A percentile compares a stretch with the other conserved stretches of the same genome.
phyloP scores from a whole-genome alignment of 768 basidiomycete species.

The Termitomyces sp. region DNA sequence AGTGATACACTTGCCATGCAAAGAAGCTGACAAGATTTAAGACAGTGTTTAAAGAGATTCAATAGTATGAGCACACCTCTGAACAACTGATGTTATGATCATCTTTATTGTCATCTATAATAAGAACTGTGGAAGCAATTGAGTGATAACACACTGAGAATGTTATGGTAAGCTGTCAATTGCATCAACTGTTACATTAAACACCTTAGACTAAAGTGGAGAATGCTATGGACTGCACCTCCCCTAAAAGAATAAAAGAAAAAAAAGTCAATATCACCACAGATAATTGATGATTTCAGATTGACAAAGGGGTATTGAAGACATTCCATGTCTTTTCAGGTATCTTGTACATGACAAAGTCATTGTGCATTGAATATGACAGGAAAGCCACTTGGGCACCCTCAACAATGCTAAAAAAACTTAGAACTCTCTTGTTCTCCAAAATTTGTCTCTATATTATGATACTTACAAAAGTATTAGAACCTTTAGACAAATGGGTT shows the following conservation, averaged over 20 bases:
- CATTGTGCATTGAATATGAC: neutral
- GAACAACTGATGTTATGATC: neutral
- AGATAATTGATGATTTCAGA: neutral
- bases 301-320: neutral
- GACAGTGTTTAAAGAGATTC: neutral
- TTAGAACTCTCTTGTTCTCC: neutral
- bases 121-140: neutral
- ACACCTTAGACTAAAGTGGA: neutral
- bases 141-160: neutral
- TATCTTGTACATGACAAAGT: neutral
- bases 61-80: neutral
- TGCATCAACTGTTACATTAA: neutral
- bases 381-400: neutral
- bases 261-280: neutral
- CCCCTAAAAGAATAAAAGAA: neutral
- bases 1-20: neutral
- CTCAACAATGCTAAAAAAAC: neutral
- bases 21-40: neutral
- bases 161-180: neutral
- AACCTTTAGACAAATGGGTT: neutral
- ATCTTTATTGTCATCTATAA: neutral
- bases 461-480: neutral
- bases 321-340: neutral
- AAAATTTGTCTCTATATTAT: neutral
- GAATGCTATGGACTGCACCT: neutral